Evolutionary conservation across 2,329 filamentous ascomycete species (phyloP).

Genomic region (Fusarium staphyleae): DNA sequence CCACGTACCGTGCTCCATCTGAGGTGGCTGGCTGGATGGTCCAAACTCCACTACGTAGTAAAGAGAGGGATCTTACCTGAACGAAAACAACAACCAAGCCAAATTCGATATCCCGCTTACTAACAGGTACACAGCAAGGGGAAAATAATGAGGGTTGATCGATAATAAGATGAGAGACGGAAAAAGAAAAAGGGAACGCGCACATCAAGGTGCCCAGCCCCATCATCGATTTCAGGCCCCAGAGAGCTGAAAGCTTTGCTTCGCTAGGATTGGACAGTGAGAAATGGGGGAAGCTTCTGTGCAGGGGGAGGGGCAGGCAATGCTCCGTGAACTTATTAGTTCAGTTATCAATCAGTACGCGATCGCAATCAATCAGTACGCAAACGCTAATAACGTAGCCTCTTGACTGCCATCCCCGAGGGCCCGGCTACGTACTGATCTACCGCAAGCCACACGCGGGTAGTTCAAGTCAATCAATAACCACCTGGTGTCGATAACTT

Average conservation of each 20-base stretch:
- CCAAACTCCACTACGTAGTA: background rate
- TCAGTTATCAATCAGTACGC: constrained; percentile 41
- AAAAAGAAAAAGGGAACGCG: background rate
- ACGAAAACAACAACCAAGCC: too few relatives aligned
- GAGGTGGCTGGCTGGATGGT: background rate
- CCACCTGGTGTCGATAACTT: background rate
- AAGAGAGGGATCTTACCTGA: too few relatives aligned
- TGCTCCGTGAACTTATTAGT: constrained; percentile 27
- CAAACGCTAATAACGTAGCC: background rate
- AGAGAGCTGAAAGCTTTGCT: constrained; percentile 7
- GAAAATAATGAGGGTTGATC: background rate
- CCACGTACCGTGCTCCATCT: background rate
- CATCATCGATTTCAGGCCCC: background rate
- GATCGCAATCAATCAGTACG: constrained; percentile 31
- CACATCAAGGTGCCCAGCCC: constrained; percentile 2
- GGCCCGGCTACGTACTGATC: background rate
- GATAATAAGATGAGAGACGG: background rate
- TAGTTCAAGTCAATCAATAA: background rate
- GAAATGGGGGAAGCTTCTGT: background rate
- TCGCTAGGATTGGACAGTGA: constrained; percentile 3
- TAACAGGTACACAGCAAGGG: background rate
- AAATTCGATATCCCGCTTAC: background rate
- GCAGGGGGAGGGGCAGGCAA: too few relatives aligned
- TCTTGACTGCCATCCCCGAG: constrained; percentile 3
- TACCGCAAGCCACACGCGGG: constrained; percentile 12